These are phyloP conservation scores for Pseudocercospora eumusae DNA, from an alignment of 2,329 filamentous ascomycete species.

Conservation along the genomic window DNA sequence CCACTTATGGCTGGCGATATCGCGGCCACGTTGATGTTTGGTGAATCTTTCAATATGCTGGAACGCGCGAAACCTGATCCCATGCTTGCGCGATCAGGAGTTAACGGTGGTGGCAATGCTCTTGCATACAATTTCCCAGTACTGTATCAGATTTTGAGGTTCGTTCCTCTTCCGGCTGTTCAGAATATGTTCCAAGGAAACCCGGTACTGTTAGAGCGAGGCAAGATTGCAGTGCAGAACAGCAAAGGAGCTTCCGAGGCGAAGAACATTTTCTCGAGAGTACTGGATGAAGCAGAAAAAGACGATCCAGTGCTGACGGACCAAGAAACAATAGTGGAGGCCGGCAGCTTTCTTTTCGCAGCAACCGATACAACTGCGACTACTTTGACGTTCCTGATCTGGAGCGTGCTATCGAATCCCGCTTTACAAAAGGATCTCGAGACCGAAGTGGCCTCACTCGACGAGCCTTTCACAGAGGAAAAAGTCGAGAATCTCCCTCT, in stretches of 20 bases:
- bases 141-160: constrained; percentile 16
- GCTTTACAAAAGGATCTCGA: constrained; percentile 26
- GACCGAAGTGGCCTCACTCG: constrained; percentile 29
- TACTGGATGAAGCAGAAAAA: constrained; percentile 29
- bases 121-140: constrained; percentile 17
- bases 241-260: constrained; percentile 15
- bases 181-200: constrained; percentile 16
- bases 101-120: constrained; percentile 9
- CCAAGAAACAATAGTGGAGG: constrained; percentile 27
- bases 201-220: constrained; percentile 10
- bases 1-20: constrained; percentile 44
- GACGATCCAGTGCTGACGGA: constrained; percentile 29
- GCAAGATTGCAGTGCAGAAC: constrained; percentile 15
- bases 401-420: constrained; percentile 28
- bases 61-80: constrained; percentile 34
- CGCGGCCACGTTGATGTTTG: constrained; percentile 42
- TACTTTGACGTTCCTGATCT: constrained; percentile 34
- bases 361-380: constrained; percentile 35
- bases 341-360: constrained; percentile 30
- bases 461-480: constrained; percentile 23
- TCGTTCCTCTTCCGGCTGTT: constrained; percentile 13
- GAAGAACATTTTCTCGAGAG: constrained; percentile 30
- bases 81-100: constrained; percentile 4
- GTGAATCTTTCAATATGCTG: constrained; percentile 43
- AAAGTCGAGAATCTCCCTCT: constrained; percentile 38